Evolutionary conservation across 2,329 filamentous ascomycete genomes (phyloP).

Genomic region (Fusarium anthophilum): DNA sequence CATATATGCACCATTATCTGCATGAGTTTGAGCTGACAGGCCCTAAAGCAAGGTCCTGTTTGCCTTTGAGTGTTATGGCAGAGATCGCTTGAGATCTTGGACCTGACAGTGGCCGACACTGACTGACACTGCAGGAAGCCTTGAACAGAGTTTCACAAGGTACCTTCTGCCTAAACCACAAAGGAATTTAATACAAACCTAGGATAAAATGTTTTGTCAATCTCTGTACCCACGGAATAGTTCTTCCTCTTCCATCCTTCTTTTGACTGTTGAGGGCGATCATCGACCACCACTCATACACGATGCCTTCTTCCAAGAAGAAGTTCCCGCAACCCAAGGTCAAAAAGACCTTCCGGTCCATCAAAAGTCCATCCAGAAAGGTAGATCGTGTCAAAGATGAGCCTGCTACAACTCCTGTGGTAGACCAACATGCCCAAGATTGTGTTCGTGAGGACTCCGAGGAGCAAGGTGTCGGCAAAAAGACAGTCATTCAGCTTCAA

Average conservation of each 20-base stretch:
- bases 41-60: neutral
- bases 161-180: neutral
- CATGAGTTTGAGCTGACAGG: neutral
- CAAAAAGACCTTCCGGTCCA: neutral
- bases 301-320: neutral
- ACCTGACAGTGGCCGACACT: neutral
- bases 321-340: neutral
- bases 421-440: neutral
- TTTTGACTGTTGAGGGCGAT: neutral
- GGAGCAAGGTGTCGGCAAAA: neutral
- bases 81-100: neutral
- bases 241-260: neutral
- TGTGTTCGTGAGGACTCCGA: neutral
- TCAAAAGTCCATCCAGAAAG: neutral
- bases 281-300: neutral
- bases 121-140: neutral
- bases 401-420: neutral
- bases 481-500: neutral
- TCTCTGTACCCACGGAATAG: too few species aligned
- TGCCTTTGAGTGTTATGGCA: neutral
- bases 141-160: neutral
- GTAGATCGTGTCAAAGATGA: neutral
- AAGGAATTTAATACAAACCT: neutral
- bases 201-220: neutral
- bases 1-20: neutral